Evolutionary conservation across 495 filamentous ascomycete genomes (phyloP).

Genomic region (Coniosporium apollinis): DNA sequence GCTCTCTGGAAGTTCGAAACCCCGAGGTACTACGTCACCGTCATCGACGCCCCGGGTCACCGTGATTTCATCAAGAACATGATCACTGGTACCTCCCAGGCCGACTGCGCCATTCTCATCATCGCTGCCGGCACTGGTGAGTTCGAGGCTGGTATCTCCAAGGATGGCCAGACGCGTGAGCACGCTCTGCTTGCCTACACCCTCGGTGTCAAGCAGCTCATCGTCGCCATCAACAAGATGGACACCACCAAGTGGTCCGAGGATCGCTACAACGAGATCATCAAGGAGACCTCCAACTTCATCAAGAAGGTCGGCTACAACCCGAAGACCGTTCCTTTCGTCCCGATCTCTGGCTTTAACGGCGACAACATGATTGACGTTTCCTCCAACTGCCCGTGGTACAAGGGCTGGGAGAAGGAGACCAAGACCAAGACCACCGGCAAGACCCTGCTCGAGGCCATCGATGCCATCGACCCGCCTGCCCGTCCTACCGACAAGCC

Average conservation of each 20-base stretch:
- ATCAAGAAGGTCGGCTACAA: conserved; percentile 99
- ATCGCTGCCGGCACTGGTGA: conserved; percentile 99
- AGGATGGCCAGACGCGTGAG: conserved; percentile 99
- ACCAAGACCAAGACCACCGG: conserved; percentile 79
- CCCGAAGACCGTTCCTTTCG: conserved; percentile 94
- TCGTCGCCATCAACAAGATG: conserved; percentile 99
- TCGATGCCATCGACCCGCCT: conserved; percentile 89
- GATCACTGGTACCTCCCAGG: conserved; percentile 99
- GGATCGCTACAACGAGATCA: conserved; percentile 92
- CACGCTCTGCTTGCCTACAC: conserved; percentile 99
- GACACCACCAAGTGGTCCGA: conserved; percentile 98
- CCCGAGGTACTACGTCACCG: conserved; percentile 94
- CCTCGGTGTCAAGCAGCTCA: conserved; percentile 99
- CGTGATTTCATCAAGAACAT: conserved; percentile 99
- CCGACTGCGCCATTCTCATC: conserved; percentile 99
- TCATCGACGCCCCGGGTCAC: conserved; percentile 98
- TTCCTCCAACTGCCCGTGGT: conserved; percentile 96
- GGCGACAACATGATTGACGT: conserved; percentile 98
- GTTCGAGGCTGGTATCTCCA: conserved; percentile 99
- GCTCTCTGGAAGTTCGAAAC: conserved; percentile 99
- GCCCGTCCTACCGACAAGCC: conserved; percentile 91
- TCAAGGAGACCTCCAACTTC: conserved; percentile 99
- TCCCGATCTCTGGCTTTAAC: conserved; percentile 99
- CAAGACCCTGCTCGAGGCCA: conserved; percentile 98
- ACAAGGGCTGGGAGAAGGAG: conserved; percentile 99